Conservation (phyloP, 2,329 filamentous ascomycete species). For the Myriosclerotinia scirpicola region DNA sequence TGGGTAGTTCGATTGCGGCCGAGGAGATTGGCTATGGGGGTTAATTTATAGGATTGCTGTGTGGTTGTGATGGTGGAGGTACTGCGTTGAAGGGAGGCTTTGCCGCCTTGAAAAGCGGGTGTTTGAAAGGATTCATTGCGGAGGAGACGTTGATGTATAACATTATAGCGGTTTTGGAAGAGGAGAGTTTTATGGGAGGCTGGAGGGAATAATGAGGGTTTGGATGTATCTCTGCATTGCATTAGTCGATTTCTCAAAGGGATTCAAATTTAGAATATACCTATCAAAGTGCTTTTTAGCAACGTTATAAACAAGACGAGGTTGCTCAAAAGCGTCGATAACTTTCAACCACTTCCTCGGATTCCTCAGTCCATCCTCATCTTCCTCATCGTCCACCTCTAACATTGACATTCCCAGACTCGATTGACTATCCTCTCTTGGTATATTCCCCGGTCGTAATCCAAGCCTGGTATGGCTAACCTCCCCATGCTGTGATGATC, state of each 20-base stretch:
- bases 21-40: conserved; percentile 72
- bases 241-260: conserved; percentile 24
- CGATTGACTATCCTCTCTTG: conserved; percentile 61
- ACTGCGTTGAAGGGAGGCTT: conserved; percentile 56
- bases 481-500: conserved; percentile 52
- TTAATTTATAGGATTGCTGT: conserved; percentile 79
- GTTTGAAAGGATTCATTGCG: conserved; percentile 92
- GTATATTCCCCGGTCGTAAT: conserved; percentile 49
- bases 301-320: conserved; percentile 72
- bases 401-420: conserved; percentile 63
- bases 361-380: conserved; percentile 59
- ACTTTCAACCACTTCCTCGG: conserved; percentile 82
- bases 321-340: conserved; percentile 81
- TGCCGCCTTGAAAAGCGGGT: conserved; percentile 67
- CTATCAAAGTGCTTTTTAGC: conserved; percentile 88
- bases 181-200: conserved; percentile 79
- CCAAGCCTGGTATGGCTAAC: conserved; percentile 57
- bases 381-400: conserved; percentile 55
- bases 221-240: conserved; percentile 54
- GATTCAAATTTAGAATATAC: conserved; percentile 47
- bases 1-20: conserved; percentile 83
- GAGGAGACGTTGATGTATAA: conserved; percentile 87
- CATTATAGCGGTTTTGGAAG: conserved; percentile 87
- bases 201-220: conserved; percentile 70
- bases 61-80: conserved; percentile 53